A percentile compares a stretch with the other conserved stretches of the same genome.
Conservation (phyloP, 169 alveolate genomes). For the Eimeria sp. region DNA sequence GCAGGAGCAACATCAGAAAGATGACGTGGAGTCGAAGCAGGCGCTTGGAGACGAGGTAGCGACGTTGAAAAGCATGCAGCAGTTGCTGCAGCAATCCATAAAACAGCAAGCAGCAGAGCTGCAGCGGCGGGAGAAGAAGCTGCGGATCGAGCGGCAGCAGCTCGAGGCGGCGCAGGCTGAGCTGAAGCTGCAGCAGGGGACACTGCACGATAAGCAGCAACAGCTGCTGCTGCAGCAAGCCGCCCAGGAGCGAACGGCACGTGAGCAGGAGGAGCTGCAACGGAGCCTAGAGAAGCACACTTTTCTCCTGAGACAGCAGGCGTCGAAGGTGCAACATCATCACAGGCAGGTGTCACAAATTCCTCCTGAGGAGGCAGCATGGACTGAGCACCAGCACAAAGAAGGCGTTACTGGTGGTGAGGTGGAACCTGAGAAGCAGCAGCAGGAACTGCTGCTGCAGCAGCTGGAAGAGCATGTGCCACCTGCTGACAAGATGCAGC, state of each 20-base stretch:
- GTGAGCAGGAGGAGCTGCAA: conserved; percentile 19
- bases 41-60: not conserved
- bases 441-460: conserved; percentile 36
- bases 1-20: not conserved
- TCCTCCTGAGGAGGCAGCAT: not conserved
- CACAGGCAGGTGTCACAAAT: not conserved
- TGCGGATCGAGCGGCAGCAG: conserved; percentile 23
- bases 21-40: not conserved
- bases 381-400: conserved; percentile 25
- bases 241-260: not conserved
- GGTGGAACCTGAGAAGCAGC: conserved; percentile 40
- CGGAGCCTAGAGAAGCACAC: conserved; percentile 1
- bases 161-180: conserved; percentile 18
- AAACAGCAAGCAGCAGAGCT: conserved; percentile 50
- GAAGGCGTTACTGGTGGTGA: not conserved
- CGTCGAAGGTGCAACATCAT: not conserved
- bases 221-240: conserved; percentile 38
- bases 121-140: conserved; percentile 25
- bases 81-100: conserved; percentile 39
- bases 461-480: not conserved
- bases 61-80: not conserved
- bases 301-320: not conserved
- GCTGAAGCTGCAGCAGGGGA: conserved; percentile 7
- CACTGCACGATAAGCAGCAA: conserved; percentile 18
- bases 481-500: conserved; percentile 31